Base-by-base conservation (phyloP, 768 basidiomycete species). In the Russula ochroleuca region DNA sequence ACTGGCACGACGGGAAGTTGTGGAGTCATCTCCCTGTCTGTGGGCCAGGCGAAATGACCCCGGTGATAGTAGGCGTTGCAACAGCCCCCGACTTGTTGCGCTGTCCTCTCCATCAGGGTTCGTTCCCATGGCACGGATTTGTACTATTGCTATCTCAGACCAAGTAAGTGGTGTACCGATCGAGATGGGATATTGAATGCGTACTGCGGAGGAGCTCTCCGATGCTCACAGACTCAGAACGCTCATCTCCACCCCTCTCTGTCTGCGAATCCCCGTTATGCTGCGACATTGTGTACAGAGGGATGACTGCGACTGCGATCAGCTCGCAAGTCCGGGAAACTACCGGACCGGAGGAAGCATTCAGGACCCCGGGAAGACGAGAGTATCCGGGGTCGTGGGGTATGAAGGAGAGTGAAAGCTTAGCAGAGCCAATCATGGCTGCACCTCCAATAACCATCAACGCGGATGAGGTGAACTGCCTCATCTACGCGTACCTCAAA, bases 381-480 rank as follows among this genome's bases (percentile, higher is more conserved):
- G 28, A 5, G 33, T 33, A 37, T 74, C 17, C 74, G 43, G 70
- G 75, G 10, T 76, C 76, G 3, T 38, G 21, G 13, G 8, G 5
- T 25, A 14, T 28, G n/a, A 10, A 38, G 11, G 10, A 3, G 8
- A 21, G 43, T 45, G 10, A n/a, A 47, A 65, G 10, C 2, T n/a
- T 40, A 35, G 15, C 33, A 41, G 25, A 19, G 21, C 45, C 45
- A 53, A n/a, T 37, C 54, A 70, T 70, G 69, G 69, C 69, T 1
- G 57, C 69, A 23, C 60, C 79, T 59, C 80, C 81, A 55, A 80
- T 88, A 53, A 79, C 80, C 37, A 87, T 92, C 66, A 83, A 85
- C 45, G 87, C 90, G 41, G 90, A 92, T 68, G 89, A 93, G 72
- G 80, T 94, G 64, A 94, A 94, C 72, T 90, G 87, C 70, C 83